These are phyloP conservation scores for Artemisia tridentata DNA, from an alignment of 129 eudicot genomes.

Conservation along the genomic window DNA sequence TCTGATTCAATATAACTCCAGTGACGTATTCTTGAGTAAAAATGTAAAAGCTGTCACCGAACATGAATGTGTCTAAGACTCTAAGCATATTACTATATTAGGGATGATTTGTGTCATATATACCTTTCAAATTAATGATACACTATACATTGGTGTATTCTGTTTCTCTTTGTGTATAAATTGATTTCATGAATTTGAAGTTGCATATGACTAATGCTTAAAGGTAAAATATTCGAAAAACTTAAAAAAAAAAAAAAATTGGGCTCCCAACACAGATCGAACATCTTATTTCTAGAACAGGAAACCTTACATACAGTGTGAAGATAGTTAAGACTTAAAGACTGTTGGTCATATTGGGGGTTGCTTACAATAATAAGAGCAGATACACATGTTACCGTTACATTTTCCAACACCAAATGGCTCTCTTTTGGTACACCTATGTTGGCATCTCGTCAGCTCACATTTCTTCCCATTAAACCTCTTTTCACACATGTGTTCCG, in stretches of 20 bases:
- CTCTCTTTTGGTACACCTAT: constrained; percentile 39
- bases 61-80: neutral
- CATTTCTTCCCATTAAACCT: constrained; percentile 25
- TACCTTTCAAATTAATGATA: neutral
- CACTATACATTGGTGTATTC: neutral
- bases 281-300: constrained; percentile 16
- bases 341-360: constrained; percentile 39
- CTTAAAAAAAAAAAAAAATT: neutral
- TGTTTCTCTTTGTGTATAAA: neutral
- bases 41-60: neutral
- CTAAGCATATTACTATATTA: neutral
- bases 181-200: constrained; percentile 7
- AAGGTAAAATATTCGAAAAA: neutral
- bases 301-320: constrained; percentile 16
- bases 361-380: constrained; percentile 46
- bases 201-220: neutral
- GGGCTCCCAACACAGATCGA: constrained; percentile 15
- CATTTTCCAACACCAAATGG: constrained; percentile 46
- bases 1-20: neutral
- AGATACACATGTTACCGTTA: constrained; percentile 39
- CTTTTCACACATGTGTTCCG: constrained; percentile 47
- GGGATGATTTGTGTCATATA: neutral
- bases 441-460: constrained; percentile 31
- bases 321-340: neutral
- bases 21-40: neutral